These are phyloP conservation scores for Pseudocercospora cruenta DNA, from an alignment of 2,329 filamentous ascomycete species.

Conservation along the genomic window DNA sequence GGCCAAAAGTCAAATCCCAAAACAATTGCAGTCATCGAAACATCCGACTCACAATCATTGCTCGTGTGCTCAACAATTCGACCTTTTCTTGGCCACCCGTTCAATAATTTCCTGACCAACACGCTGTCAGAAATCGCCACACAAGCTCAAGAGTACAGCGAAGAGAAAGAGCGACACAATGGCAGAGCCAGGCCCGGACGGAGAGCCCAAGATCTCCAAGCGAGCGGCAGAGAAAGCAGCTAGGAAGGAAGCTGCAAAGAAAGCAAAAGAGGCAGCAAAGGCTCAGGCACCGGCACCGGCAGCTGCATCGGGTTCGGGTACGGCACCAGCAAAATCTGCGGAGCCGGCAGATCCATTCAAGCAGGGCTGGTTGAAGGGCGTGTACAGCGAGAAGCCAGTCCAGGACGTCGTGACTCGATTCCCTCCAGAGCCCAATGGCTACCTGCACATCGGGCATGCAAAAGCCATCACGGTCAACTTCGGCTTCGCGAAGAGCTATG, in stretches of 20 bases:
- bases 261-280: slow-evolving; percentile 46
- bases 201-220: slow-evolving; percentile 48
- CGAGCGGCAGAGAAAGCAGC: slow-evolving; percentile 54
- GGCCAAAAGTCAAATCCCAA: not conserved
- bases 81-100: not conserved
- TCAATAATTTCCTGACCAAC: not conserved
- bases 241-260: slow-evolving; percentile 55
- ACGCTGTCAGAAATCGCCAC: no score
- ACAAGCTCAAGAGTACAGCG: no score
- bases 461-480: slow-evolving; percentile 98
- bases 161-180: slow-evolving; percentile 22
- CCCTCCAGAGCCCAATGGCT: slow-evolving; percentile 77
- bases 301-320: slow-evolving; percentile 15
- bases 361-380: slow-evolving; percentile 54
- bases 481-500: slow-evolving; percentile 84
- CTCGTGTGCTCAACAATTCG: not conserved
- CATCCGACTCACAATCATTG: not conserved
- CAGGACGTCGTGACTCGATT: slow-evolving; percentile 53
- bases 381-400: slow-evolving; percentile 55
- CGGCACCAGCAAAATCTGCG: slow-evolving; percentile 34
- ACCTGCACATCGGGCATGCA: slow-evolving; percentile 88
- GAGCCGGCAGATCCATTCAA: slow-evolving; percentile 53
- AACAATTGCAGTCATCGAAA: not conserved
- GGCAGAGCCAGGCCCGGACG: slow-evolving; percentile 35
- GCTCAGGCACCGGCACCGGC: slow-evolving; percentile 36